Evolutionary conservation across 2,329 filamentous ascomycete genomes (phyloP), one percentile per base, ranked within the genome.

Genomic region (Amylocarpus encephaloides): DNA sequence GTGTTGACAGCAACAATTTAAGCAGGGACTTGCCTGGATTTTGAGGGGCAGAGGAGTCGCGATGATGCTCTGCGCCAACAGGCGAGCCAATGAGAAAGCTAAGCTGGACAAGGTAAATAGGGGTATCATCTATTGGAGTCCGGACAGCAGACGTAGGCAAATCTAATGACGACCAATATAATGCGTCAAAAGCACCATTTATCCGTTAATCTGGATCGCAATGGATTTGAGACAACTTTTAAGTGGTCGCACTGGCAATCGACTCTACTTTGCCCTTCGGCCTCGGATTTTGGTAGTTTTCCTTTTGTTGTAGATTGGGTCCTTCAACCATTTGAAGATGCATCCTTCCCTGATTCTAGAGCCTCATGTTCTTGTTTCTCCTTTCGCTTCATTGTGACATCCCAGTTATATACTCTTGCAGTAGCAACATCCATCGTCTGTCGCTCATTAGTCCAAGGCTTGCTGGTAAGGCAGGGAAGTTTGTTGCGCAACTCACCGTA

Each of bases 371-470:
- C 83, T 3, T 71, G 75, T 68, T 90, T 93, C 54, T 95, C 90
- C 74, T 95, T 96, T 61, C 93, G 78, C 71, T 94, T 88, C 74
- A 95, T 88, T 39, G 92, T 88, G 4, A 98, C 90, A 64, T 98
- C 93, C 92, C 93, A 97, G 70, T 98, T 98, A 71, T 98, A 97
- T n/a, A 98, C 91, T 57, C 93, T 79, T 18, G 93, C 93, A 36
- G 92, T 90, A 3, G 93, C 93, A 32, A 98, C 93, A 70, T 98
- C 93, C 75, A 98, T 85, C n/a, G 49, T 59, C 58, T 62, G 53
- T 48, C 34, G 10, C 22, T 29, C 11, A 48, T 59, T 42, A 59
- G 51, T 51, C 9, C 34, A 22, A 12, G 38, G 12, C 38, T 30
- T 38, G 12, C 11, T 9, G 16, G 18, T 11, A 16, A n/a, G 12